A percentile compares a stretch with the other conserved stretches of the same genome.
Conservation (phyloP, 495 filamentous ascomycete species). For the Sporormia fimetaria region DNA sequence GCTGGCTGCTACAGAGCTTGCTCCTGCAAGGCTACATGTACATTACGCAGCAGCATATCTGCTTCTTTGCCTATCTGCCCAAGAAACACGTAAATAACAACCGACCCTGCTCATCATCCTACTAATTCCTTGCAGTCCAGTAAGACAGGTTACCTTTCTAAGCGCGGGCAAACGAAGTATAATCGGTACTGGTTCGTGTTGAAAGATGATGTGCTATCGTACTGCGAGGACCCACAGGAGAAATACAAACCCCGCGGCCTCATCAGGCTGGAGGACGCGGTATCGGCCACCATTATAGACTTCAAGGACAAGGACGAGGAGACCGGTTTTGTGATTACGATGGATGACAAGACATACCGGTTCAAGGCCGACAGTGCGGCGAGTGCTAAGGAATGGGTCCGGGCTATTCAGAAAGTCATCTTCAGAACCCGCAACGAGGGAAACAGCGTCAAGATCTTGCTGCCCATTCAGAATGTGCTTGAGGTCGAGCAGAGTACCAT, state of each 20-base stretch:
- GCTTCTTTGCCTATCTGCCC: conserved; percentile 93
- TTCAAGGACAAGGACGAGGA: conserved; percentile 57
- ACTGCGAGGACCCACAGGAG: conserved; percentile 72
- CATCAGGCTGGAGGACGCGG: conserved; percentile 85
- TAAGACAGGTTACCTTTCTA: conserved; percentile 82
- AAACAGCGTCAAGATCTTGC: conserved; percentile 90
- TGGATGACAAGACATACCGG: conserved; percentile 70
- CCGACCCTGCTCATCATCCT: background rate
- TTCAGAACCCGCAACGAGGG: conserved; percentile 94
- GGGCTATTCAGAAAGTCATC: conserved; percentile 84
- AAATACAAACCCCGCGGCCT: conserved; percentile 87
- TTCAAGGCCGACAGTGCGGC: conserved; percentile 81
- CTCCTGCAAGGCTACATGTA: conserved; percentile 94
- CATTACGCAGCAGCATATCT: conserved; percentile 84
- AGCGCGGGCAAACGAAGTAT: conserved; percentile 84
- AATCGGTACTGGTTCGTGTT: conserved; percentile 94
- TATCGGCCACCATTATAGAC: conserved; percentile 61
- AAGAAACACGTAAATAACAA: conserved; percentile 60
- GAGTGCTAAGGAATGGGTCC: conserved; percentile 96
- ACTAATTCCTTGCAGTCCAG: conserved; percentile 45
- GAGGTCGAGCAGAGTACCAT: conserved; percentile 89
- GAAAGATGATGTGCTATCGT: conserved; percentile 90
- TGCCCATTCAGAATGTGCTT: conserved; percentile 79
- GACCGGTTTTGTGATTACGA: conserved; percentile 66
- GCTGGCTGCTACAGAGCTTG: conserved; percentile 86